Percentiles rank a stretch among this genome's conserved stretches.
phyloP scores from a whole-genome alignment of 495 filamentous ascomycete species.

The Penicillium riverlandense region DNA sequence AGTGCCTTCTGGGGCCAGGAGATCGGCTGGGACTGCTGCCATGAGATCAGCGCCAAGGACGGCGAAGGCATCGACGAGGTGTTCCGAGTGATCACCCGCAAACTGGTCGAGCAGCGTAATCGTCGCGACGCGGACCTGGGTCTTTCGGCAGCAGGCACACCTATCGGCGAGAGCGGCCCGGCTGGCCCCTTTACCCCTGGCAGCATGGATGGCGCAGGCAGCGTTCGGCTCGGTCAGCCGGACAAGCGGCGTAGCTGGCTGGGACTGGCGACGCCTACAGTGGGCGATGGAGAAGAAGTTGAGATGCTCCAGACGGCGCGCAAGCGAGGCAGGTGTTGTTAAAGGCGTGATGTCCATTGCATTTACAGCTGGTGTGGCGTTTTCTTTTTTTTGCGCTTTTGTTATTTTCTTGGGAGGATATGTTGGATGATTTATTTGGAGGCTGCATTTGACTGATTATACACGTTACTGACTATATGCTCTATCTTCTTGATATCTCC shows the following conservation, averaged over 20 bases:
- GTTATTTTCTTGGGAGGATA: neutral
- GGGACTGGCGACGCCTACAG: constrained; percentile 39
- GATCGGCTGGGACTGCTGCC: constrained; percentile 90
- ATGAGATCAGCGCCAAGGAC: constrained; percentile 90
- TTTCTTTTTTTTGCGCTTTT: neutral
- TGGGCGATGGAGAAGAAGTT: constrained; percentile 27
- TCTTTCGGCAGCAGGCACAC: constrained; percentile 34
- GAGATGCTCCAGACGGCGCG: constrained; percentile 13
- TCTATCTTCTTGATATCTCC: neutral
- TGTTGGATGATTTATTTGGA: no score
- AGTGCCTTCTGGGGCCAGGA: constrained; percentile 88
- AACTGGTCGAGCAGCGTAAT: constrained; percentile 86
- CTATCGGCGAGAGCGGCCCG: constrained; percentile 4
- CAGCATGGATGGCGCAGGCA: constrained; percentile 27
- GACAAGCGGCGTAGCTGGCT: constrained; percentile 48
- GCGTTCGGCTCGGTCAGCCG: constrained; percentile 37
- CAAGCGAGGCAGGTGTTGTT: constrained; percentile 35
- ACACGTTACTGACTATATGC: neutral
- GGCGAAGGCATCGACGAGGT: constrained; percentile 97
- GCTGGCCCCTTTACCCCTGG: constrained; percentile 12
- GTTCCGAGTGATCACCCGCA: constrained; percentile 88
- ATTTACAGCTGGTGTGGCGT: neutral
- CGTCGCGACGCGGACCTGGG: constrained; percentile 52
- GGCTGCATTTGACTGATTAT: neutral
- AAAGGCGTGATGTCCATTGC: constrained; percentile 2